These are phyloP conservation scores for Lasiosphaeria ovina DNA, from an alignment of 495 filamentous ascomycete genomes.

Conservation along the genomic window DNA sequence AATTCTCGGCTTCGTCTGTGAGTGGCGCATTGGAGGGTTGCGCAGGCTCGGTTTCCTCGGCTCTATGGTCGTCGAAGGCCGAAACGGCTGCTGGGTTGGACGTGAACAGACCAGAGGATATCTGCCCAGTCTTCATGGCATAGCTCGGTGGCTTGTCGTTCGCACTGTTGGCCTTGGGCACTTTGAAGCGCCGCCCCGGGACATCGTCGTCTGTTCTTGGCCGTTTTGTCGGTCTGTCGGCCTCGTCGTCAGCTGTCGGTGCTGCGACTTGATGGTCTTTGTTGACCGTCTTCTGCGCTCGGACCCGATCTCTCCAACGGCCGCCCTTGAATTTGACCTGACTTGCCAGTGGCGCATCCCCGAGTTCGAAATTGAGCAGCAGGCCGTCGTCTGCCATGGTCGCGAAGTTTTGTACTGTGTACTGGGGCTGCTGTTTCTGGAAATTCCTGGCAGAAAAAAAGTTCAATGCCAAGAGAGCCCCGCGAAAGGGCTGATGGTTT, in stretches of 20 bases:
- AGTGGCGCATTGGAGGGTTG: slow-evolving; percentile 95
- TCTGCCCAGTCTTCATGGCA: slow-evolving; percentile 40
- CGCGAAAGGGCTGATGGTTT: neutral
- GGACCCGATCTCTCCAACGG: slow-evolving; percentile 82
- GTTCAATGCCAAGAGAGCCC: slow-evolving; percentile 13
- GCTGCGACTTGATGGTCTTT: slow-evolving; percentile 23
- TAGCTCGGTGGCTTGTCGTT: slow-evolving; percentile 25
- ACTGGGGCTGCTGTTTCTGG: neutral
- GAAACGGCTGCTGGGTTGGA: slow-evolving; percentile 73
- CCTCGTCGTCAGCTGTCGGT: slow-evolving; percentile 18
- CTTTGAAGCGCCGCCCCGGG: slow-evolving; percentile 18
- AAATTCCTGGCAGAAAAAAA: slow-evolving; percentile 25
- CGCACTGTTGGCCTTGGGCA: slow-evolving; percentile 18
- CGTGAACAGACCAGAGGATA: slow-evolving; percentile 89
- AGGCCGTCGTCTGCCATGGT: slow-evolving; percentile 92
- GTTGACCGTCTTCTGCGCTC: slow-evolving; percentile 69
- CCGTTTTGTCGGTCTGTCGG: slow-evolving; percentile 18
- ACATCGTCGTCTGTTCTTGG: slow-evolving; percentile 16
- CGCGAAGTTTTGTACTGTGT: neutral
- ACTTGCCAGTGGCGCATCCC: slow-evolving; percentile 57
- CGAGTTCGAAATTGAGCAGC: slow-evolving; percentile 85
- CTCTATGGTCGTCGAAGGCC: slow-evolving; percentile 43
- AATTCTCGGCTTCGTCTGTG: slow-evolving; percentile 76
- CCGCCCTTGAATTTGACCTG: slow-evolving; percentile 79
- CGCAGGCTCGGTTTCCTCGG: slow-evolving; percentile 49